phyloP scores from a whole-genome alignment of 2,329 filamentous ascomycete species.

The Alternaria postmessia region DNA sequence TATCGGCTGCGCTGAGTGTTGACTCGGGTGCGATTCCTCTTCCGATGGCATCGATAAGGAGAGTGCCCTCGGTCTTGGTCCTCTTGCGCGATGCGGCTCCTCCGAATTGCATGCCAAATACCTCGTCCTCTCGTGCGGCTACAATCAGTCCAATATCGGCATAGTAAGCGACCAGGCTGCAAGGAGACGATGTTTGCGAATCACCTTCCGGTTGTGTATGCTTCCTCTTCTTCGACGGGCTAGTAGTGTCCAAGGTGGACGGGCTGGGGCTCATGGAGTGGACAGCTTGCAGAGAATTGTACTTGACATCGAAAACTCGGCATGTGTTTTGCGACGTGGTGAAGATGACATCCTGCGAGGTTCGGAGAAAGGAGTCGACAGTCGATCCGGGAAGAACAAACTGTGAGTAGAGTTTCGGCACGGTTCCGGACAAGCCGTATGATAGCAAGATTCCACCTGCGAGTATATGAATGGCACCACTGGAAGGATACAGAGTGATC shows the following conservation, averaged over 20 bases:
- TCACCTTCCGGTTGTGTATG: constrained; percentile 42
- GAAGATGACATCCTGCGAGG: constrained; percentile 73
- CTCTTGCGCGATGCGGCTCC: constrained; percentile 46
- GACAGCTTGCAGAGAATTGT: constrained; percentile 60
- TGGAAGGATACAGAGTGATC: constrained; percentile 69
- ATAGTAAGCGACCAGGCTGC: constrained; percentile 60
- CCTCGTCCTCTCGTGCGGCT: constrained; percentile 67
- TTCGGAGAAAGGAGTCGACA: constrained; percentile 69
- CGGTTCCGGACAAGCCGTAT: constrained; percentile 69
- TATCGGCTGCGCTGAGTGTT: constrained; percentile 13
- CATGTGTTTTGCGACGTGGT: constrained; percentile 66
- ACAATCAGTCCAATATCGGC: constrained; percentile 72
- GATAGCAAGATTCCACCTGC: constrained; percentile 62
- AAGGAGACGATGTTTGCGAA: constrained; percentile 54
- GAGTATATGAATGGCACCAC: constrained; percentile 70
- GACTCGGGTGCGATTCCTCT: constrained; percentile 60
- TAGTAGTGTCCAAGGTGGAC: constrained; percentile 41
- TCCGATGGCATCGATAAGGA: constrained; percentile 77
- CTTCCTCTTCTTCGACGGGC: constrained; percentile 46
- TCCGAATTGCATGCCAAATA: constrained; percentile 70
- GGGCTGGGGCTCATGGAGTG: constrained; percentile 41
- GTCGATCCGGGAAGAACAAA: constrained; percentile 61
- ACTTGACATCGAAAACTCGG: constrained; percentile 71
- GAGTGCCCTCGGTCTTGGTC: constrained; percentile 56
- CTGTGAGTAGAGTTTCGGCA: constrained; percentile 66